phyloP scores from a whole-genome alignment of 169 alveolate genomes.

The Prorocentrum cordatum region DNA sequence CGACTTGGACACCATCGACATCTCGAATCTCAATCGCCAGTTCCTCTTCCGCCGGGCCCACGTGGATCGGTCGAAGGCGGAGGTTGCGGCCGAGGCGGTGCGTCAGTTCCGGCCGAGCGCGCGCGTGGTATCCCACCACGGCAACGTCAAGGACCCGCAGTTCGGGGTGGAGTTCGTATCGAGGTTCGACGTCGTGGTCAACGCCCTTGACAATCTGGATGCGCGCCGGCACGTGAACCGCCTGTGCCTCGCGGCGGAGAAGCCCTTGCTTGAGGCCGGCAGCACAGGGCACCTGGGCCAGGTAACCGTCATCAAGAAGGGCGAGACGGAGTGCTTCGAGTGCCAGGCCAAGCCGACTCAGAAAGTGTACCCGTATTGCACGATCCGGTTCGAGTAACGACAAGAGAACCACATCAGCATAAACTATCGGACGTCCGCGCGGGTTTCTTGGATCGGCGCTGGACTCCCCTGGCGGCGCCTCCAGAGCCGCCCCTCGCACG shows the following conservation, averaged over 20 bases:
- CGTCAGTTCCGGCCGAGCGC: slow-evolving; percentile 21
- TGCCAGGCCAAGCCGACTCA: slow-evolving; percentile 60
- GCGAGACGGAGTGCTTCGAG: slow-evolving; percentile 61
- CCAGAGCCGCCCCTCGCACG: too few relatives aligned
- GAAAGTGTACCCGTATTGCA: slow-evolving; percentile 59
- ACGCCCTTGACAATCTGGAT: slow-evolving; percentile 85
- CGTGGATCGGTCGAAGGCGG: slow-evolving; percentile 24
- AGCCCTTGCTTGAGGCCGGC: slow-evolving; percentile 83
- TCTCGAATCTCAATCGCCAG: slow-evolving; percentile 93
- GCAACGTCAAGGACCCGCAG: slow-evolving; percentile 44
- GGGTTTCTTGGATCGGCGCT: too few relatives aligned
- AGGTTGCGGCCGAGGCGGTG: slow-evolving; percentile 58
- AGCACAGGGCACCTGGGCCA: slow-evolving; percentile 85
- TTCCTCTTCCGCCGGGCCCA: slow-evolving; percentile 83
- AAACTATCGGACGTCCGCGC: too few relatives aligned
- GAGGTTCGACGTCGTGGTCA: slow-evolving; percentile 78
- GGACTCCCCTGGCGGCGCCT: too few relatives aligned
- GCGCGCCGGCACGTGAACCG: slow-evolving; percentile 76
- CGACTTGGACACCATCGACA: slow-evolving; percentile 90
- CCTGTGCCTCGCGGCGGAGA: slow-evolving; percentile 33
- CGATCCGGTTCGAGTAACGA: too few relatives aligned
- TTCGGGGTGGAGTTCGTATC: slow-evolving; percentile 32
- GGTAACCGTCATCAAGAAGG: slow-evolving; percentile 57
- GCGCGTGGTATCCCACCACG: slow-evolving; percentile 27
- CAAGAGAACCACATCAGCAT: too few relatives aligned